Base-by-base conservation (phyloP, 2,329 filamentous ascomycete genomes). In the Dactylellina sp. region DNA sequence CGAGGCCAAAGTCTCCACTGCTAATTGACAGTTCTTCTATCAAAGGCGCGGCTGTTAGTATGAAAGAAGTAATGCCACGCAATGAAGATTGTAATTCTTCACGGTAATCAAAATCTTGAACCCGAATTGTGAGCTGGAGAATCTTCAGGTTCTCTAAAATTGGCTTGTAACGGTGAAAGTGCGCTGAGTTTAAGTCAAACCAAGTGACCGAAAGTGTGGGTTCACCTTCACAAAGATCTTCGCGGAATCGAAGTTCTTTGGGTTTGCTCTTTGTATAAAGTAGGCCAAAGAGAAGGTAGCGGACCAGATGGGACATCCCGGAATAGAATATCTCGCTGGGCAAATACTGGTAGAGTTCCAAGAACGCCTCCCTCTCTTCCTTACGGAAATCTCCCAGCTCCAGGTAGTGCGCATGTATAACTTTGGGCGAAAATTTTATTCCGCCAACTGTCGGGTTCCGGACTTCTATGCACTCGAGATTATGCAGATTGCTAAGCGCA, bases 391-490 rank as follows among this genome's bases (percentile, higher is more conserved):
- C 32, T 14, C 7, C 9, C 0, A 65, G 35, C 9, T 11, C 32
- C 4, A 52, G 62, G 16, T 59, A 50, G 22, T 66, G 62, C 1
- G 62, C 11, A 1, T 46, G 35, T 0, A 66, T 18, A 9, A 66
- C 37, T 25, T 25, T 11, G n/a, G 11, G 7, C 3, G 62, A 42
- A 32, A 66, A 12, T 7, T 32, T 20, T 14, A 1, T 9, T 18
- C 14, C 7, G 28, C 9, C 28, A 9, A 32, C 28, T 1, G 0
- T 11, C 2, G 42, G 20, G n/a, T 24, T 25, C 5, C 22, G 47
- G 55, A 61, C 32, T 16, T 70, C 55, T 0, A 70, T 56, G 9
- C 22, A n/a, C 14, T 70, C 39, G 37, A 70, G 55, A 49, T 47
- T 47, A 2, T 55, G 55, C 9, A 70, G 22, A 22, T 42, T 55